A percentile compares a stretch with the other conserved stretches of the same genome.
phyloP scores from a whole-genome alignment of 1,284 basidiomycete genomes.

The Amylostereum chailletii region DNA sequence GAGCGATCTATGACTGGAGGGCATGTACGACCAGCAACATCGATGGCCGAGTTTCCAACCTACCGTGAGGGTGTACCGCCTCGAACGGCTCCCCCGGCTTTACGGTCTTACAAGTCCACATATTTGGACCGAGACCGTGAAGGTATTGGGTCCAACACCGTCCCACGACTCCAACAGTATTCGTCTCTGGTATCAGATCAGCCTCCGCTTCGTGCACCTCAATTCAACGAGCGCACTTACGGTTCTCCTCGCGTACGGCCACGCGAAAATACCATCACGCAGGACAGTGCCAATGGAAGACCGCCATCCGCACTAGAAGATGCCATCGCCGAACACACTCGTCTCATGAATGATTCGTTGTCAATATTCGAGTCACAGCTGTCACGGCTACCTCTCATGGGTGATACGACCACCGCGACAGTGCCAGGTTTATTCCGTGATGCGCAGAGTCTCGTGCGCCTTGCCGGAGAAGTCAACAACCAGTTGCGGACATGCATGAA shows the following conservation, averaged over 20 bases:
- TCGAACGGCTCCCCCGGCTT: conserved; percentile 25
- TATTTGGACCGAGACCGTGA: conserved; percentile 18
- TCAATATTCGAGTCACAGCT: conserved; percentile 61
- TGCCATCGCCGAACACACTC: conserved; percentile 46
- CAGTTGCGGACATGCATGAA: conserved; percentile 46
- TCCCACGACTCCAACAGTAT: conserved; percentile 2
- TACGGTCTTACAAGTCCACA: conserved; percentile 25
- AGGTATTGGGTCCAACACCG: conserved; percentile 9
- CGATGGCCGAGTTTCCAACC: conserved; percentile 35
- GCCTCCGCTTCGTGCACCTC: conserved; percentile 6
- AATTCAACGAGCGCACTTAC: conserved; percentile 11
- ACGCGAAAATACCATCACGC: neutral
- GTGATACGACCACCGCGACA: conserved; percentile 30
- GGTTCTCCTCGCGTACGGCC: conserved; percentile 11
- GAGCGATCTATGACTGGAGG: conserved; percentile 7
- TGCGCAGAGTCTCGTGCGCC: conserved; percentile 54
- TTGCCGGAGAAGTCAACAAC: conserved; percentile 54
- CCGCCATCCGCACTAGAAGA: conserved; percentile 6
- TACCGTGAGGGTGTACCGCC: conserved; percentile 22
- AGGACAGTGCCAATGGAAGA: neutral
- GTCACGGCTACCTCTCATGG: conserved; percentile 37
- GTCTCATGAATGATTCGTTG: conserved; percentile 60
- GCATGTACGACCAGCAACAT: conserved; percentile 34
- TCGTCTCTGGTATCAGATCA: neutral
- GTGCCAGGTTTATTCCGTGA: conserved; percentile 46